Evolutionary conservation across 768 basidiomycete species (phyloP).

Genomic region (Lanmaoa rubissima): DNA sequence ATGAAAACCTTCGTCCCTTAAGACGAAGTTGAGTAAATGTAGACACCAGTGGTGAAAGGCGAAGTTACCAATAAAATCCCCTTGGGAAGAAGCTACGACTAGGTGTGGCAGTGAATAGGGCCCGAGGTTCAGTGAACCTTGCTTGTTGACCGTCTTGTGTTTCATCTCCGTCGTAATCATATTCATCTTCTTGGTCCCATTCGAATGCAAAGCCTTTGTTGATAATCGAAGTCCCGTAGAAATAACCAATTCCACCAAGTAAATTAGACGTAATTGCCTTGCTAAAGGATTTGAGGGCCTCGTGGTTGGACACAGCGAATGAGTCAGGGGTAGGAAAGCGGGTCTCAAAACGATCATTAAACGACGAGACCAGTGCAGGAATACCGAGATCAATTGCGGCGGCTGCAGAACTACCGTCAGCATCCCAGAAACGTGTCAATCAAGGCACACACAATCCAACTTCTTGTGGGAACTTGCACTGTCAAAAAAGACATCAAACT

Average conservation of each 20-base stretch:
- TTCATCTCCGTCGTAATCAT: constrained; percentile 38
- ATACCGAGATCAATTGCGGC: constrained; percentile 66
- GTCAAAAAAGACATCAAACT: constrained; percentile 89
- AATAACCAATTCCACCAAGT: constrained; percentile 92
- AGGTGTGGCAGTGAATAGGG: constrained; percentile 87
- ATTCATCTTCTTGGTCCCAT: constrained; percentile 76
- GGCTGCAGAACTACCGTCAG: constrained; percentile 40
- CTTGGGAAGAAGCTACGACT: constrained; percentile 96
- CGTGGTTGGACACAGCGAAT: constrained; percentile 45
- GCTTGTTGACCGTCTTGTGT: constrained; percentile 40
- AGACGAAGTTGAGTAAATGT: constrained; percentile 1
- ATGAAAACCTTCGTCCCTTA: constrained; percentile 97
- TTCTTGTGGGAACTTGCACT: constrained; percentile 64
- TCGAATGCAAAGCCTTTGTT: constrained; percentile 84
- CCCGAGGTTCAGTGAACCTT: constrained; percentile 67
- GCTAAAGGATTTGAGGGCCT: constrained; percentile 67
- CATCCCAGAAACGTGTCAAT: background rate
- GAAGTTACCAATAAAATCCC: constrained; percentile 89
- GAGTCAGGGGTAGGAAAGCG: constrained; percentile 68
- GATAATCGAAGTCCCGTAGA: constrained; percentile 86
- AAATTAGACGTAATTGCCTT: constrained; percentile 89
- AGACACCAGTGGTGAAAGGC: background rate
- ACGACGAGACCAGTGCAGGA: constrained; percentile 57
- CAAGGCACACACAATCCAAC: constrained; percentile 53
- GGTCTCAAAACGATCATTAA: constrained; percentile 61